Conservation (phyloP, 305 asterid genomes). For the Fraxinus velutina region DNA sequence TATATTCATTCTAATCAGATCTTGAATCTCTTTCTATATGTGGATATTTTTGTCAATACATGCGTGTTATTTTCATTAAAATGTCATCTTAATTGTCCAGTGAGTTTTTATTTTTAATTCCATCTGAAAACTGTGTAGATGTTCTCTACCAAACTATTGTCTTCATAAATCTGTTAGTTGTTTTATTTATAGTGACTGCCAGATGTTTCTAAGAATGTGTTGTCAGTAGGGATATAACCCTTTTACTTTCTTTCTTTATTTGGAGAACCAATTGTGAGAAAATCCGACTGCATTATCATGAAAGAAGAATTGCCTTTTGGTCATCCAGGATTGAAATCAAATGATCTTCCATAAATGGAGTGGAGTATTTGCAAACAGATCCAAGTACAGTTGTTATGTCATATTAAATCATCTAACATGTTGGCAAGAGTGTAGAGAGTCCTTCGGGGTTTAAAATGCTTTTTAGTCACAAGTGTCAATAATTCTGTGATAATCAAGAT, state of each 20-base stretch:
- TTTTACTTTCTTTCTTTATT: background rate
- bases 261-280: background rate
- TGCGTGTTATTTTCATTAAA: background rate
- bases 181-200: background rate
- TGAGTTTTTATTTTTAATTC: background rate
- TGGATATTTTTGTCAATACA: background rate
- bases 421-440: background rate
- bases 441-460: background rate
- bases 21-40: background rate
- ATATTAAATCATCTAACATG: background rate
- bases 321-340: background rate
- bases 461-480: background rate
- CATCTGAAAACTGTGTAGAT: background rate
- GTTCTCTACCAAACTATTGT: background rate
- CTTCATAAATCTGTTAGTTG: background rate
- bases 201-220: background rate
- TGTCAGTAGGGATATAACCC: background rate
- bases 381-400: background rate
- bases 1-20: background rate
- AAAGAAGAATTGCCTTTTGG: background rate
- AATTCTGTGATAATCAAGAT: background rate
- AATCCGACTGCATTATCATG: background rate
- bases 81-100: background rate
- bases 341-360: background rate
- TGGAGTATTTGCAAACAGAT: background rate